Evolutionary conservation across 176 grass and related monocot species (phyloP).

Genomic region (Juncus effusus): DNA sequence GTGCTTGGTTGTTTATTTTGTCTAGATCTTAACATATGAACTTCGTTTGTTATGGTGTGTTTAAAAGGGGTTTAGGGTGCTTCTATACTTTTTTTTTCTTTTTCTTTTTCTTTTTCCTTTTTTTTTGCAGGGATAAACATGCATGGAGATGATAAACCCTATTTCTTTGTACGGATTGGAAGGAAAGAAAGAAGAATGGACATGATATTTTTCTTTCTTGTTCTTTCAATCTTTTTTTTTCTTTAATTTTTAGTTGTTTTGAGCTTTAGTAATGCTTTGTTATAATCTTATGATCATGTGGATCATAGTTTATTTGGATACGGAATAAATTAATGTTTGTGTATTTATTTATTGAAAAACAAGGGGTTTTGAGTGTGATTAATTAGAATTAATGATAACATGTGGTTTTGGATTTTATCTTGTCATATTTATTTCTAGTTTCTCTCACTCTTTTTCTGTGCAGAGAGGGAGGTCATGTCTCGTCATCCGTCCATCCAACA

Average conservation of each 20-base stretch:
- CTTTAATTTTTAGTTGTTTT: conserved; percentile 9
- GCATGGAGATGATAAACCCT: too few species aligned
- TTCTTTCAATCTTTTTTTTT: conserved; percentile 23
- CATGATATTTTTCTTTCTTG: conserved; percentile 1
- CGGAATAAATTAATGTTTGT: background rate
- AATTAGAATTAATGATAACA: background rate
- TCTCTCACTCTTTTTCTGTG: conserved; percentile 25
- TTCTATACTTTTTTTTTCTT: background rate
- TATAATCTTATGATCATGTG: background rate
- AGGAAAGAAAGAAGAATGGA: too few species aligned
- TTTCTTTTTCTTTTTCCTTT: too few species aligned
- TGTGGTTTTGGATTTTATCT: conserved; percentile 23
- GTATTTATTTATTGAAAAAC: conserved; percentile 17
- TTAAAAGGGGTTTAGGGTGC: conserved; percentile 20
- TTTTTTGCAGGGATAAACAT: too few species aligned
- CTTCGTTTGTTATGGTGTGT: conserved; percentile 19
- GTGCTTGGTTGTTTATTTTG: conserved; percentile 24
- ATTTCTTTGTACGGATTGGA: too few species aligned
- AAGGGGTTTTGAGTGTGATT: conserved; percentile 5
- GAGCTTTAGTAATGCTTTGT: conserved; percentile 8
- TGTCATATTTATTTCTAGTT: conserved; percentile 11
- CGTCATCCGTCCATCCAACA: conserved; percentile 27
- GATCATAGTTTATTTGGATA: conserved; percentile 11
- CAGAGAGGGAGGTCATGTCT: conserved; percentile 29
- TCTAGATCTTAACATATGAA: conserved; percentile 25